Conservation (phyloP, 1,284 basidiomycete species). For the Ustilago nuda region DNA sequence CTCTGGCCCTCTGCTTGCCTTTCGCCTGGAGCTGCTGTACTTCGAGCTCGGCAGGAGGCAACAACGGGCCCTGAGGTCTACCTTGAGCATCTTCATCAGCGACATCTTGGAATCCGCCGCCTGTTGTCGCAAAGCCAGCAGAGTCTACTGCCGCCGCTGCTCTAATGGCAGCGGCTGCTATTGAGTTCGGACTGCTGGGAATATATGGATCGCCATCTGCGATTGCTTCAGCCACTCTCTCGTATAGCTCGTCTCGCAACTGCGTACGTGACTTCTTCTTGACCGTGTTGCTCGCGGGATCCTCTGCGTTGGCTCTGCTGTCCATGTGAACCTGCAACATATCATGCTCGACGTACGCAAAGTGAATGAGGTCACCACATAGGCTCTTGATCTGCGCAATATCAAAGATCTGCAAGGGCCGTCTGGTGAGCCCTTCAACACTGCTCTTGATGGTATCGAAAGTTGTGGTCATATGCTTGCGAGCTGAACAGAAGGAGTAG, state of each 20-base stretch:
- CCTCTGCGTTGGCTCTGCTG: conserved; percentile 36
- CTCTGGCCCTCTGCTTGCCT: conserved; percentile 51
- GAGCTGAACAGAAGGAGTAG: conserved; percentile 84
- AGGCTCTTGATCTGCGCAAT: conserved; percentile 91
- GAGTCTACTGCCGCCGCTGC: conserved; percentile 25
- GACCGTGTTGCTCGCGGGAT: conserved; percentile 39
- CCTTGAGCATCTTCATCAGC: conserved; percentile 34
- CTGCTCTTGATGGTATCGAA: conserved; percentile 81
- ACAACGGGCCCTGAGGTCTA: conserved; percentile 24
- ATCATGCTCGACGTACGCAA: conserved; percentile 81
- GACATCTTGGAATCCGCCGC: conserved; percentile 49
- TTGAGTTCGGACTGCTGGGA: conserved; percentile 20
- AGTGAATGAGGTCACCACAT: conserved; percentile 82
- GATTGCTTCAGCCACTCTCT: conserved; percentile 38
- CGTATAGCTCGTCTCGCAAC: conserved; percentile 52
- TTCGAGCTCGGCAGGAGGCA: conserved; percentile 41
- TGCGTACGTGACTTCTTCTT: conserved; percentile 25
- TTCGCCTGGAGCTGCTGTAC: conserved; percentile 37
- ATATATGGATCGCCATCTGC: conserved; percentile 24
- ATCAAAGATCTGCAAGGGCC: conserved; percentile 80
- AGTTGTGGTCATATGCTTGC: conserved; percentile 84
- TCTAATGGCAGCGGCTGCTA: conserved; percentile 1
- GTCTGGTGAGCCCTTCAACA: conserved; percentile 81
- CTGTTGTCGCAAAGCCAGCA: conserved; percentile 36
- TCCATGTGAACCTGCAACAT: conserved; percentile 76